Percentiles rank a stretch among this genome's conserved stretches.
These are phyloP conservation scores for Graphilbum ipis-grandicollis DNA, from an alignment of 2,329 filamentous ascomycete genomes.

Conservation along the genomic window DNA sequence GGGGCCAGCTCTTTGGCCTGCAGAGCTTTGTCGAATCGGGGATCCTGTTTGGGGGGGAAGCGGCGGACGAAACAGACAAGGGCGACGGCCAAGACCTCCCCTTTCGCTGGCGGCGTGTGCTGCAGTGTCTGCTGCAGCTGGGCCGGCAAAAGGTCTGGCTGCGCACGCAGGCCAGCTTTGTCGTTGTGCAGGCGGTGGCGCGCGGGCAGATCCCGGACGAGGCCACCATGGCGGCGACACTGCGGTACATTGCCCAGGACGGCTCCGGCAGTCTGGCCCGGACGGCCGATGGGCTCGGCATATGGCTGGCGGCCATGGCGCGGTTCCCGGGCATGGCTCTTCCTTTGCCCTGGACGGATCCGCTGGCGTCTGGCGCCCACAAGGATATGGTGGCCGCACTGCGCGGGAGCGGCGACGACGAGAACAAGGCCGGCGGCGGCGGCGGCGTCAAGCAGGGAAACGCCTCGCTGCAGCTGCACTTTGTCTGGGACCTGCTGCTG, in stretches of 20 bases:
- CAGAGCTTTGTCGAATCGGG: constrained; percentile 72
- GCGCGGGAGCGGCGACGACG: constrained; percentile 39
- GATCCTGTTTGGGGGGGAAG: constrained; percentile 37
- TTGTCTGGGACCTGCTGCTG: constrained; percentile 76
- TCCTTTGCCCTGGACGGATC: constrained; percentile 65
- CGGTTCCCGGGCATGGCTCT: constrained; percentile 46
- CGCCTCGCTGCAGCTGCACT: constrained; percentile 68
- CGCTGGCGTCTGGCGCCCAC: constrained; percentile 52
- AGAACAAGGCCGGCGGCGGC: neutral
- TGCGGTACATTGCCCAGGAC: constrained; percentile 39
- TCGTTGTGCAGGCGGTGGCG: constrained; percentile 55
- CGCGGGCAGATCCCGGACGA: constrained; percentile 33
- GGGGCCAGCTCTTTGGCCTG: constrained; percentile 75
- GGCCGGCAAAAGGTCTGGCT: constrained; percentile 77
- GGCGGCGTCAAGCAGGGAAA: constrained; percentile 43
- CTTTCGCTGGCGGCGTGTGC: constrained; percentile 46
- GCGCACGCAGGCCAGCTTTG: constrained; percentile 70
- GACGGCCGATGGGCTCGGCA: constrained; percentile 74
- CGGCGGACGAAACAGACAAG: neutral
- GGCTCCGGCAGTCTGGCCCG: constrained; percentile 40
- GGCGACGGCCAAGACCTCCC: constrained; percentile 18
- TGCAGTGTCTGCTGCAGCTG: constrained; percentile 57
- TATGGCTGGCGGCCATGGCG: constrained; percentile 61
- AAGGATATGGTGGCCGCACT: constrained; percentile 56
- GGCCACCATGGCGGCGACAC: constrained; percentile 37